Conservation (phyloP, 441 rosid species). For the Mallotus repandus region DNA sequence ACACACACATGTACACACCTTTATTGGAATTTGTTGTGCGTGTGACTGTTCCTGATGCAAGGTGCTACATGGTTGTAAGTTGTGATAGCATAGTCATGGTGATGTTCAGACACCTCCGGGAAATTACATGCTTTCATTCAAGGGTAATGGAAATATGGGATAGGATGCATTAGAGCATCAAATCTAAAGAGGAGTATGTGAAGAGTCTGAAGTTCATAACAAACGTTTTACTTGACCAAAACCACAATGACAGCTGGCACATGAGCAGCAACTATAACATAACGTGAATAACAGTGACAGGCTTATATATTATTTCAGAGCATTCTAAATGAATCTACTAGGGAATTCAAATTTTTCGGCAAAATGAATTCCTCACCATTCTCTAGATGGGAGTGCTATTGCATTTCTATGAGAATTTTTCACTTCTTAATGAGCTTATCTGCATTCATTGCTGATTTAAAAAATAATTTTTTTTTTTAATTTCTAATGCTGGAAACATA, state of each 20-base stretch:
- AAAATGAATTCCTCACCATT: neutral
- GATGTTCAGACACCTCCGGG: neutral
- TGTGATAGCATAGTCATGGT: neutral
- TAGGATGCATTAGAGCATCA: neutral
- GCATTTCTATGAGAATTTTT: neutral
- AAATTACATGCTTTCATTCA: neutral
- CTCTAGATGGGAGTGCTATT: neutral
- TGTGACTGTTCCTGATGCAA: neutral
- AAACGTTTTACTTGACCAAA: neutral
- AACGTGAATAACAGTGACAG: neutral
- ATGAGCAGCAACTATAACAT: neutral
- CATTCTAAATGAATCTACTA: neutral
- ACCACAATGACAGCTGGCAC: neutral
- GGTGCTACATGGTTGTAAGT: neutral
- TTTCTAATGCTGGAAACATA: neutral
- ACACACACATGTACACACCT: neutral
- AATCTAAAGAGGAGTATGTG: neutral
- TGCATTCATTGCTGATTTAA: neutral
- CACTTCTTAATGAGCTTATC: neutral
- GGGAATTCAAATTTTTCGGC: neutral
- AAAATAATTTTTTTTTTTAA: neutral
- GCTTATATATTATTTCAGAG: too few relatives aligned
- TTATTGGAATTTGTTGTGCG: slow-evolving; percentile 8
- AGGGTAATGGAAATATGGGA: neutral
- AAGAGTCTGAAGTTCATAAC: neutral